phyloP scores from a whole-genome alignment of 345 rosid species.

The Eucalyptus curtisii region DNA sequence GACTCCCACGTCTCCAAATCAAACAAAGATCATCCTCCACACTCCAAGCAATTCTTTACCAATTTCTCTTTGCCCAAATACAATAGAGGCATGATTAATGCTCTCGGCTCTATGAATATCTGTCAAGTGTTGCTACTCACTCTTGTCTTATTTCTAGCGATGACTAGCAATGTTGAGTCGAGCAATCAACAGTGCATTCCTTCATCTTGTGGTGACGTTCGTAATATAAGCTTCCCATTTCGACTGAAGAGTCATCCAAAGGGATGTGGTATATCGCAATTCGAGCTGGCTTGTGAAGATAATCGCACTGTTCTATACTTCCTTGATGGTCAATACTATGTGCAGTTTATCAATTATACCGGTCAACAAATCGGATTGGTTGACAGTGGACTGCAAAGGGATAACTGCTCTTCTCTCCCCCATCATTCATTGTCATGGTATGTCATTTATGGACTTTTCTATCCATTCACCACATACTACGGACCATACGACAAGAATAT shows the following conservation, averaged over 20 bases:
- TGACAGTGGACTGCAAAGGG: neutral
- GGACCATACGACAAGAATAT: accelerated
- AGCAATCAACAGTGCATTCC: accelerated
- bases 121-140: too few relatives aligned
- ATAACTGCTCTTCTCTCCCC: too few relatives aligned
- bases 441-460: accelerated
- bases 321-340: neutral
- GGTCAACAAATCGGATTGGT: accelerated
- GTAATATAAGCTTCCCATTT: neutral
- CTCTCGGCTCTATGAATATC: neutral
- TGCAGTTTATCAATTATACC: neutral
- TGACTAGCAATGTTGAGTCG: neutral
- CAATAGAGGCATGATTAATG: neutral
- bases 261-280: neutral
- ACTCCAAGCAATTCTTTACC: neutral
- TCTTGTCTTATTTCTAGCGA: neutral
- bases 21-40: neutral
- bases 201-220: neutral
- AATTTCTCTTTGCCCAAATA: neutral
- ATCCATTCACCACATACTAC: too few relatives aligned
- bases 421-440: too few relatives aligned
- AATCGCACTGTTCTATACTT: neutral
- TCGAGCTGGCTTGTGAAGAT: neutral
- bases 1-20: neutral
- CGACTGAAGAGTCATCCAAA: accelerated